Base-by-base conservation (phyloP, 306 rosid genomes). In the Lathyrus sativus region DNA sequence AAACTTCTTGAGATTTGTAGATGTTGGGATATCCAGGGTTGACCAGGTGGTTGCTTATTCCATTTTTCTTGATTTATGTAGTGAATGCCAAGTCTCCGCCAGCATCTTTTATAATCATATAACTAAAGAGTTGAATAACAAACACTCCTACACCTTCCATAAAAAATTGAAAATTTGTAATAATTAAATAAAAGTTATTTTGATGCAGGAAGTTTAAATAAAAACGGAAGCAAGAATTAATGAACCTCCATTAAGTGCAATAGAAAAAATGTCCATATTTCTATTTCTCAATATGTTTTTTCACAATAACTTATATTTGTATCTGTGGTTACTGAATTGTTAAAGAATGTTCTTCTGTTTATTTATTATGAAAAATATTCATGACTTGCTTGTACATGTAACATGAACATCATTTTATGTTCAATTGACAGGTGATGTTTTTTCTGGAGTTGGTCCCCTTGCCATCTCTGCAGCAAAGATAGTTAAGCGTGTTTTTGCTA, bases 381-480 rank as follows among this genome's bases (percentile, higher is more conserved):
- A 18, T 54, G 71, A 26, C 42, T 74, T 75, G 65, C 48, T 70
- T 77, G 59, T 19, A 9, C 65, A 39, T 43, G 49, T 73, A 35
- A 14, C 62, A 29, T 71, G 50, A 68, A 53, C 56, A 41, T 48
- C 31, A 43, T 78, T 62, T 71, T 67, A 22, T 37, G 58, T 64
- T 8, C 38, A 44, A 72, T 66, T 73, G 74, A 39, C 93, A 90
- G 96, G 96, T 78, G 97, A 93, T 82, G 96, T 93, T 79, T 93
- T 93, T 78, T 65, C 89, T 68, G 99, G 97, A 67, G 97, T 88
- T 84, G 99, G 97, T 76, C 97, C 99, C 48, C 75, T 90, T 72
- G 92, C 99, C 45, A 76, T 90, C 74, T 76, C 92, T 53, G 99
- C 95, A 8, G 97, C 97, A 49, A 88, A 70, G 84, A 82, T 83